These are phyloP conservation scores for Apiospora aurea DNA, from an alignment of 2,329 filamentous ascomycete genomes.

Conservation along the genomic window DNA sequence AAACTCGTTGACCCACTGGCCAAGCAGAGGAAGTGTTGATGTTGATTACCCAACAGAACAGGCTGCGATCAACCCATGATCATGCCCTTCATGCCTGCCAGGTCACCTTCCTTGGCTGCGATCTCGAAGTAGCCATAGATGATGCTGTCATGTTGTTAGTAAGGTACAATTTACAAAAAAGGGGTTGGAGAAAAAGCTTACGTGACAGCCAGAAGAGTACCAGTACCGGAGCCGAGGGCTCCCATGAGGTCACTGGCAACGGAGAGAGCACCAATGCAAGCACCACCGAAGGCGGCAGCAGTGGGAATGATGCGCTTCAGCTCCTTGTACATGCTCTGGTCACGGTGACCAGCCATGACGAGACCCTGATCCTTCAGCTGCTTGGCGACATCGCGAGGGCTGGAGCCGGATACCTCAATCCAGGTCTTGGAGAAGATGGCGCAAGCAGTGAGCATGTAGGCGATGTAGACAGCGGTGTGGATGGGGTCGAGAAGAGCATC, in stretches of 20 bases:
- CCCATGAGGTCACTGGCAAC: conserved; percentile 95
- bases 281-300: conserved; percentile 96
- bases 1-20: conserved; percentile 16
- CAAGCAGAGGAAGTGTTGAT: conserved; percentile 13
- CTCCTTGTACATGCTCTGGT: conserved; percentile 99
- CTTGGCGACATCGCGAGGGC: conserved; percentile 97
- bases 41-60: conserved; percentile 14
- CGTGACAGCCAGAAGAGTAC: conserved; percentile 98
- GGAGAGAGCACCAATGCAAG: conserved; percentile 97
- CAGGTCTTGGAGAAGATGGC: conserved; percentile 99
- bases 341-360: conserved; percentile 98
- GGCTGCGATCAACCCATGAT: conserved; percentile 67
- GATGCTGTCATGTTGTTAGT: conserved; percentile 67
- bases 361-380: conserved; percentile 99
- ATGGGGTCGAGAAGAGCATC: conserved; percentile 96
- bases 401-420: conserved; percentile 99
- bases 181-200: conserved; percentile 62
- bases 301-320: conserved; percentile 99
- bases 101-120: conserved; percentile 96
- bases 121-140: conserved; percentile 99
- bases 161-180: background rate
- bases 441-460: conserved; percentile 97
- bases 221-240: conserved; percentile 93
- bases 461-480: conserved; percentile 93
- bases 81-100: conserved; percentile 81